These are phyloP conservation scores for Rutidosis leptorrhynchoides DNA, from an alignment of 129 eudicot species.

Conservation along the genomic window DNA sequence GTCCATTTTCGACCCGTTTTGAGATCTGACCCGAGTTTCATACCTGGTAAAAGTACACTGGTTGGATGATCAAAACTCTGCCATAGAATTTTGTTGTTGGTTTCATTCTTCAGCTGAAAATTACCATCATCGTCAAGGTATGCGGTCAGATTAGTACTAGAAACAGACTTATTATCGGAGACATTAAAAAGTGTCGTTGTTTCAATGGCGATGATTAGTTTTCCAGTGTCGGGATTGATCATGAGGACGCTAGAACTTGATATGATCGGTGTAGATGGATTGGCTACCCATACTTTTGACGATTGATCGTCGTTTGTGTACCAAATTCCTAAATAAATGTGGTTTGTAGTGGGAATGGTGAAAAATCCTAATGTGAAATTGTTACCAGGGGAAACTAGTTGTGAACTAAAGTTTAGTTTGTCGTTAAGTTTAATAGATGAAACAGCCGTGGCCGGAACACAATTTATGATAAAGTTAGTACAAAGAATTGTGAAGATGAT, in stretches of 20 bases:
- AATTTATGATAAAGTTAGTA: slow-evolving; percentile 10
- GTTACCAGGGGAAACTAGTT: slow-evolving; percentile 12
- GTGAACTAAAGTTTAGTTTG: slow-evolving; percentile 12
- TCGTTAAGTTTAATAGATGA: not conserved
- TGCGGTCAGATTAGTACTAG: slow-evolving; percentile 13
- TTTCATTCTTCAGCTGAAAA: slow-evolving; percentile 15
- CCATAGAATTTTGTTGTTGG: slow-evolving; percentile 11
- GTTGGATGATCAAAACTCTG: no score
- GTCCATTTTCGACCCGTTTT: slow-evolving; percentile 11
- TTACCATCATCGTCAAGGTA: slow-evolving; percentile 27
- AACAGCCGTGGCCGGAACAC: slow-evolving; percentile 5
- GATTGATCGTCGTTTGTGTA: slow-evolving; percentile 10
- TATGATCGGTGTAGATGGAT: slow-evolving; percentile 26
- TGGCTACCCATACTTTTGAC: slow-evolving; percentile 34
- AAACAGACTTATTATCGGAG: slow-evolving; percentile 4
- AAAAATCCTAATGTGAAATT: slow-evolving; percentile 38
- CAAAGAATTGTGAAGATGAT: slow-evolving; percentile 13
- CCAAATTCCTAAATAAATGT: slow-evolving; percentile 39
- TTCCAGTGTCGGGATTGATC: slow-evolving; percentile 18
- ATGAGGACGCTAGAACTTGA: slow-evolving; percentile 7
- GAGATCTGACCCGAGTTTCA: slow-evolving; percentile 19
- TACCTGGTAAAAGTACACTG: no score
- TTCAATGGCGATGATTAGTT: slow-evolving; percentile 6
- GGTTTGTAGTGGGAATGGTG: slow-evolving; percentile 4
- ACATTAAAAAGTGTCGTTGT: slow-evolving; percentile 19